Conservation (phyloP, 805 yeast genomes). For the Jamesozyma rosinii region DNA sequence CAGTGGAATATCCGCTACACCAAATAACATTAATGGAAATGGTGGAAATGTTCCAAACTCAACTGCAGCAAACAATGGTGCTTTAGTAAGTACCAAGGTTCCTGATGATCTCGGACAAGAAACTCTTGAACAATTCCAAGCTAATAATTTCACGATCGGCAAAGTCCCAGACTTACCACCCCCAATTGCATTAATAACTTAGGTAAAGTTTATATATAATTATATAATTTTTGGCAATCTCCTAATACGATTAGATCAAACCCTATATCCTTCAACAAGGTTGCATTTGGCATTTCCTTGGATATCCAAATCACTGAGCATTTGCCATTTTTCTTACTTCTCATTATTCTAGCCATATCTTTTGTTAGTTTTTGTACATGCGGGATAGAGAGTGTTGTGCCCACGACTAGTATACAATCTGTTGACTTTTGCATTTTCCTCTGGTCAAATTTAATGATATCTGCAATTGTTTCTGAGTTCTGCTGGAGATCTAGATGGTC, state of each 20-base stretch:
- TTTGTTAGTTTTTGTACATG: conserved; percentile 55
- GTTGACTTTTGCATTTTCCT: conserved; percentile 28
- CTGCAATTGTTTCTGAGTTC: conserved; percentile 80
- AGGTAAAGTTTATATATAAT: background rate
- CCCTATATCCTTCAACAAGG: conserved; percentile 38
- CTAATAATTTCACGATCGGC: conserved; percentile 45
- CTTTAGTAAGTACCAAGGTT: conserved; percentile 25
- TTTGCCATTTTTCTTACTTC: conserved; percentile 33
- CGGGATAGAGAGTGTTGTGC: conserved; percentile 77
- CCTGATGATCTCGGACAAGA: conserved; percentile 38
- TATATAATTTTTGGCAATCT: conserved; percentile 43
- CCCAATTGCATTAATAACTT: conserved; percentile 36
- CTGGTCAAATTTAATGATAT: conserved; percentile 58
- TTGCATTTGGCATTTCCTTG: conserved; percentile 44
- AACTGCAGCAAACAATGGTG: background rate
- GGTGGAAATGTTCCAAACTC: background rate
- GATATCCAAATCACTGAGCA: conserved; percentile 59
- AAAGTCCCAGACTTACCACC: conserved; percentile 67
- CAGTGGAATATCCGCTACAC: background rate
- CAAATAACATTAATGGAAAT: background rate
- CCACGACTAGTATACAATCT: conserved; percentile 73
- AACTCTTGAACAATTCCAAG: conserved; percentile 40
- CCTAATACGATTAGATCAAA: conserved; percentile 55
- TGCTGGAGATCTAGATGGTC: conserved; percentile 52
- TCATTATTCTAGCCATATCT: conserved; percentile 51